A percentile compares a stretch with the other conserved stretches of the same genome.
These are phyloP conservation scores for Ophiostoma sp. DNA, from an alignment of 2,329 filamentous ascomycete species.

Conservation along the genomic window DNA sequence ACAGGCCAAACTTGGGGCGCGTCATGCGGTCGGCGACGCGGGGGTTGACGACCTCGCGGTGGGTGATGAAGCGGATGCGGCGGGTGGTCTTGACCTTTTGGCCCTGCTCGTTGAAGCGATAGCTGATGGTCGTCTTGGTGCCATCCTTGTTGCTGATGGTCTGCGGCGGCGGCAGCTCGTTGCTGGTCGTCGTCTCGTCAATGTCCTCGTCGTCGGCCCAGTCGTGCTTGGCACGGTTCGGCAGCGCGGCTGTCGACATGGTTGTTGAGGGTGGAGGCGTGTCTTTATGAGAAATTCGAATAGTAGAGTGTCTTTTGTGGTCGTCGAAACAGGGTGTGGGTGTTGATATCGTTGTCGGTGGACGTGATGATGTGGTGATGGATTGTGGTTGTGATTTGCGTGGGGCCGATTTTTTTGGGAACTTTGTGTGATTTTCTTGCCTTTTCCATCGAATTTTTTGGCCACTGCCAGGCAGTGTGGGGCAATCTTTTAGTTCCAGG, in stretches of 20 bases:
- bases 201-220: slow-evolving; percentile 97
- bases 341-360: background rate
- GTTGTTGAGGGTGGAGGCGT: background rate
- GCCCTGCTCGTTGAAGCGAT: slow-evolving; percentile 85
- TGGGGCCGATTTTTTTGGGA: slow-evolving; percentile 13
- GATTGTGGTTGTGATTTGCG: slow-evolving; percentile 18
- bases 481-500: slow-evolving; percentile 17
- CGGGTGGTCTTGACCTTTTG: slow-evolving; percentile 98
- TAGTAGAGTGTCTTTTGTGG: too few relatives aligned
- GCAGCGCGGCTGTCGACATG: slow-evolving; percentile 29
- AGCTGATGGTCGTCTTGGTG: slow-evolving; percentile 91
- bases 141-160: slow-evolving; percentile 97
- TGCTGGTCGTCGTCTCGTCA: slow-evolving; percentile 61
- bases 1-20: slow-evolving; percentile 90
- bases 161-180: slow-evolving; percentile 77
- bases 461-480: slow-evolving; percentile 27
- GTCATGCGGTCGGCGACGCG: slow-evolving; percentile 91
- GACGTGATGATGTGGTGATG: slow-evolving; percentile 5
- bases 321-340: background rate
- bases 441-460: slow-evolving; percentile 28
- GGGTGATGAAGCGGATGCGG: slow-evolving; percentile 86
- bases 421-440: slow-evolving; percentile 26
- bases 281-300: background rate
- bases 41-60: slow-evolving; percentile 93
- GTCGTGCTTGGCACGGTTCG: slow-evolving; percentile 56